Evolutionary conservation across 495 filamentous ascomycete genomes (phyloP).

Genomic region (Tuber aestivum): DNA sequence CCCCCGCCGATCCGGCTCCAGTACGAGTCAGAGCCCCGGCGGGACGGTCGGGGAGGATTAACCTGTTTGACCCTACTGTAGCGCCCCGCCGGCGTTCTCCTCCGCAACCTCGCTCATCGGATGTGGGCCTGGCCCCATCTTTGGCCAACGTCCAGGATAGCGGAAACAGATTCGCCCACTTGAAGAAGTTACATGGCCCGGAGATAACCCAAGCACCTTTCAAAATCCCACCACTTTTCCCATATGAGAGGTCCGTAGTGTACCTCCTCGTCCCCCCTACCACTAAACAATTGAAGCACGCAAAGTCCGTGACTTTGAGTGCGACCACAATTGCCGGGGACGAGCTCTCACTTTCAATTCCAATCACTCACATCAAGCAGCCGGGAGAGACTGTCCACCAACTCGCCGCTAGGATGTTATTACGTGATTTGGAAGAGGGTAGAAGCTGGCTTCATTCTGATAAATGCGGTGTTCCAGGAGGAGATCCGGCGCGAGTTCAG

Average conservation of each 20-base stretch:
- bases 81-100: conserved; percentile 49
- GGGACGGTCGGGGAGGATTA: conserved; percentile 19
- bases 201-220: conserved; percentile 58
- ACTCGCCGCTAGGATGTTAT: conserved; percentile 60
- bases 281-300: conserved; percentile 42
- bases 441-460: conserved; percentile 58
- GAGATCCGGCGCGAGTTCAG: conserved; percentile 49
- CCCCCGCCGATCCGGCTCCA: conserved; percentile 11
- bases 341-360: conserved; percentile 54
- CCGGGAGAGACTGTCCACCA: conserved; percentile 60
- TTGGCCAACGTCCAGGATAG: conserved; percentile 40
- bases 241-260: conserved; percentile 56
- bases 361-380: conserved; percentile 48
- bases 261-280: conserved; percentile 57
- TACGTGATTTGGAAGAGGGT: conserved; percentile 61
- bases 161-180: conserved; percentile 46
- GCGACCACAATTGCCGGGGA: conserved; percentile 54
- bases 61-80: conserved; percentile 7
- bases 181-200: conserved; percentile 51
- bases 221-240: conserved; percentile 56
- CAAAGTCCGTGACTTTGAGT: conserved; percentile 54
- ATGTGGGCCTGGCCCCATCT: conserved; percentile 45
- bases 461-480: conserved; percentile 17
- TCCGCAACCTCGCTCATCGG: conserved; percentile 37
- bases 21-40: neutral